These are phyloP conservation scores for Cercospora sp. DNA, from an alignment of 2,329 filamentous ascomycete genomes.

Conservation along the genomic window DNA sequence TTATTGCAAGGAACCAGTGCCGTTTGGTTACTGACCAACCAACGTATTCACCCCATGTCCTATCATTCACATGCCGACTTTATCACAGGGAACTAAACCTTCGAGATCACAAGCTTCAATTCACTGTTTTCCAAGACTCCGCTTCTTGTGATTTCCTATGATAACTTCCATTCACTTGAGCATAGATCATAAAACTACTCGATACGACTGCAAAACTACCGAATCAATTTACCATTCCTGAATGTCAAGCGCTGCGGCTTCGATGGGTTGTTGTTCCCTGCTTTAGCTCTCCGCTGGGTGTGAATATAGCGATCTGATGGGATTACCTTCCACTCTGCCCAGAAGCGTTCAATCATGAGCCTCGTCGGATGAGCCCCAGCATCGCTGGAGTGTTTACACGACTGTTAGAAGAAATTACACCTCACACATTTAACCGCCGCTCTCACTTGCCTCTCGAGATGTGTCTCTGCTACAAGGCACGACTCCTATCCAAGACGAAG, in stretches of 20 bases:
- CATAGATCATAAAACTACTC: neutral
- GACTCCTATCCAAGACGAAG: neutral
- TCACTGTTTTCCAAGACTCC: neutral
- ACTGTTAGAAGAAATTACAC: neutral
- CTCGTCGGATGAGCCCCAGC: too few relatives aligned
- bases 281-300: neutral
- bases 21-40: neutral
- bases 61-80: neutral
- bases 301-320: neutral
- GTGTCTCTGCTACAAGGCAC: neutral
- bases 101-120: neutral
- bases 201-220: neutral
- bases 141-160: neutral
- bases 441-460: neutral
- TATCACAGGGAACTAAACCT: neutral
- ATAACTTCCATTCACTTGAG: neutral
- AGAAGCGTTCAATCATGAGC: neutral
- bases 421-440: neutral
- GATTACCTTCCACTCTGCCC: neutral
- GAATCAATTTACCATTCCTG: neutral
- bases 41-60: rapidly evolving
- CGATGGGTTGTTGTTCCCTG: neutral
- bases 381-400: neutral
- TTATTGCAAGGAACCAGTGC: neutral
- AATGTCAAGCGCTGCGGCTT: neutral